Conservation (phyloP, 1,284 basidiomycete species). For the Malassezia japonica region DNA sequence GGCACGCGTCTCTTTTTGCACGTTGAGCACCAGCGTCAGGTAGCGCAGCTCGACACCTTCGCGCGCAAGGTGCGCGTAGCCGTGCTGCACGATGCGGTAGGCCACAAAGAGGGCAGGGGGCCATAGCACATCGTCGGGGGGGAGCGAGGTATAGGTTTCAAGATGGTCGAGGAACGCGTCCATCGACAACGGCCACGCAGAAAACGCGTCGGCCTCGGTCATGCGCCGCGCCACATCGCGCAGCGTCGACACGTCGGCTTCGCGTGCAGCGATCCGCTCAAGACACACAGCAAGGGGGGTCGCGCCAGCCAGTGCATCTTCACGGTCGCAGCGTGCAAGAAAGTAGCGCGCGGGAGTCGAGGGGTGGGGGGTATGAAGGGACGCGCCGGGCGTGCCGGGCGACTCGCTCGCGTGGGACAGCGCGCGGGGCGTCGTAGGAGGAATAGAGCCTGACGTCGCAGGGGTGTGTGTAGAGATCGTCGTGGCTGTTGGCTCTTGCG, state of each 20-base stretch:
- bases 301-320: neutral
- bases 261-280: neutral
- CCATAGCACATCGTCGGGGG: neutral
- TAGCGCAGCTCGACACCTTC: neutral
- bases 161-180: neutral
- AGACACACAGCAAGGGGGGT: neutral
- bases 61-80: neutral
- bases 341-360: conserved; percentile 1
- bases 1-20: neutral
- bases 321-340: neutral
- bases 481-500: too few species aligned
- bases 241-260: neutral
- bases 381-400: too few species aligned
- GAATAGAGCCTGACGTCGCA: too few species aligned
- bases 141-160: neutral
- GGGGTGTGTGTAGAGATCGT: too few species aligned
- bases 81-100: neutral
- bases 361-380: too few species aligned
- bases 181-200: neutral
- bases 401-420: too few species aligned
- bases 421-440: too few species aligned
- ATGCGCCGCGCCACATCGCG: neutral
- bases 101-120: neutral
- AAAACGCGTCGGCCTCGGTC: neutral
- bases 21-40: conserved; percentile 3